These are phyloP conservation scores for Trichoderma koningiopsis DNA, from an alignment of 2,329 filamentous ascomycete species.

Conservation along the genomic window DNA sequence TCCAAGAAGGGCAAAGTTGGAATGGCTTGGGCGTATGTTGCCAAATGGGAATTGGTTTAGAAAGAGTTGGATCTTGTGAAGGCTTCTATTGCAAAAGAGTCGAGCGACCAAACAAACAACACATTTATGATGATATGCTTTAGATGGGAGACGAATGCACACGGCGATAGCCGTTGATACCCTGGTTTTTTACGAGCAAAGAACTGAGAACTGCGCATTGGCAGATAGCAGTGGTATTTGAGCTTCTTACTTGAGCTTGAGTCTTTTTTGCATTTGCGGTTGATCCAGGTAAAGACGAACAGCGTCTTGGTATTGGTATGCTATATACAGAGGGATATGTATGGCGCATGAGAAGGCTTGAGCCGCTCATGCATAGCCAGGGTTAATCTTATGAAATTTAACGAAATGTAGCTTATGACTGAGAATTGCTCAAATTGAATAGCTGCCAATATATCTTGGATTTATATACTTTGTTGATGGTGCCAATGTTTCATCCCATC, in stretches of 20 bases:
- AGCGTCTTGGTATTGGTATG: conserved; percentile 9
- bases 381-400: background rate
- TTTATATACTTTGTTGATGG: background rate
- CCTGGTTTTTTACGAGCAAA: background rate
- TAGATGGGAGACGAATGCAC: background rate
- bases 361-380: background rate
- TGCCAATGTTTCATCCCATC: background rate
- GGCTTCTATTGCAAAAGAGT: background rate
- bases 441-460: background rate
- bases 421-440: background rate
- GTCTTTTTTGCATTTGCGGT: background rate
- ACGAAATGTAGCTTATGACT: background rate
- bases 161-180: background rate
- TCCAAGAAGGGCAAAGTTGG: conserved; percentile 47
- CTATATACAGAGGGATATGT: background rate
- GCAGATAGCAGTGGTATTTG: background rate
- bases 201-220: background rate
- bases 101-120: background rate
- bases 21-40: conserved; percentile 49
- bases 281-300: background rate
- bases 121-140: background rate
- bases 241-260: background rate
- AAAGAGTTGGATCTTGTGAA: background rate
- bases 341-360: background rate
- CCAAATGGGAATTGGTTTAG: conserved; percentile 54